phyloP scores from a whole-genome alignment of 108 stramenopile genomes.

The Fragilariopsis cylindrus region DNA sequence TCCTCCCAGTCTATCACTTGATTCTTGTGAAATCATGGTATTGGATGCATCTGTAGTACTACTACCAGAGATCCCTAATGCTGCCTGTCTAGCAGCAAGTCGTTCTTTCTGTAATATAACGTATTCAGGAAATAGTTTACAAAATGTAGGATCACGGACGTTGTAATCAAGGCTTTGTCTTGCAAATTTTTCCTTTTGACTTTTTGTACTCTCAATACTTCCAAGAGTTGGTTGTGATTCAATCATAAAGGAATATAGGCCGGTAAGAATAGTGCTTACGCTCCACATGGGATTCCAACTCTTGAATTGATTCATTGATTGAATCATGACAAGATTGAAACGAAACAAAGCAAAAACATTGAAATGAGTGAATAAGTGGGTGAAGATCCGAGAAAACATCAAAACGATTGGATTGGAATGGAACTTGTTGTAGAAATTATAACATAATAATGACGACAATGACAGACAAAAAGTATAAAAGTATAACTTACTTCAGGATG shows the following conservation, averaged over 20 bases:
- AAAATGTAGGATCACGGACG: conserved; percentile 67
- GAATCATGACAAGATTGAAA: neutral
- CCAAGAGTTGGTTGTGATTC: conserved; percentile 89
- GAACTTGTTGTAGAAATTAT: neutral
- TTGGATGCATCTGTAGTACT: neutral
- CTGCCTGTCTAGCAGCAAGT: conserved; percentile 40
- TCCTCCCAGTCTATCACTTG: conserved; percentile 11
- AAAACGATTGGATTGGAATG: neutral
- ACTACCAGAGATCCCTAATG: conserved; percentile 16
- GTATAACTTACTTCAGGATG: conserved; percentile 13
- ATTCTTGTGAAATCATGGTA: conserved; percentile 6
- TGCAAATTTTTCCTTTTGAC: conserved; percentile 77
- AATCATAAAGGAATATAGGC: conserved; percentile 96
- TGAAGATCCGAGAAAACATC: neutral
- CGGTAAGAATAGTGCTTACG: conserved; percentile 92
- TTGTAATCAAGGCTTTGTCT: conserved; percentile 82
- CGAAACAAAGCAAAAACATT: neutral
- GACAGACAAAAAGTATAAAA: neutral
- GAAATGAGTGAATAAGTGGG: neutral
- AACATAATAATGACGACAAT: neutral
- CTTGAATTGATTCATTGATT: conserved; percentile 21
- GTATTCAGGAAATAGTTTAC: conserved; percentile 78
- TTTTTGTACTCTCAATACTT: conserved; percentile 72
- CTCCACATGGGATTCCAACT: conserved; percentile 95
- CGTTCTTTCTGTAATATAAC: conserved; percentile 65